phyloP scores from a whole-genome alignment of 768 basidiomycete species.

The Termitomyces sp. region DNA sequence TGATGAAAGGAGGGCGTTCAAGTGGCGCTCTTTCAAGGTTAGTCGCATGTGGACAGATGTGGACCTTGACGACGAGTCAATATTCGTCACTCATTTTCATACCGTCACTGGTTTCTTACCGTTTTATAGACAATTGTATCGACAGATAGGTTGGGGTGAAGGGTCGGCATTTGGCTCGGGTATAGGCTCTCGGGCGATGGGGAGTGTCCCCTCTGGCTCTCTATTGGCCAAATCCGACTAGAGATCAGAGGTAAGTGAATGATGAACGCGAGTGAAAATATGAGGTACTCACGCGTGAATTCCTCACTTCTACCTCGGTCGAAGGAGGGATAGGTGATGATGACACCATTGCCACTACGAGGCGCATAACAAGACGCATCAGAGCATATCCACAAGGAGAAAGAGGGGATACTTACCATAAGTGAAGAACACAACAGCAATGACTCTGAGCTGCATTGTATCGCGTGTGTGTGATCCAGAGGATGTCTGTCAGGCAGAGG shows the following conservation, averaged over 20 bases:
- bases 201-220: not conserved
- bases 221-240: not conserved
- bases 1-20: not conserved
- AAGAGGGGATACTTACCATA: constrained; percentile 18
- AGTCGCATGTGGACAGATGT: not conserved
- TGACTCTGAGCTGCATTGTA: constrained; percentile 24
- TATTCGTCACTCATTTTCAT: not conserved
- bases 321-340: constrained; percentile 24
- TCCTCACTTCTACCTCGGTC: constrained; percentile 16
- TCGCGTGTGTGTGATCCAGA: not conserved
- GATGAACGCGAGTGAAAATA: not conserved
- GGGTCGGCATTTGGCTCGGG: constrained; percentile 4
- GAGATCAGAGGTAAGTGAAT: not conserved
- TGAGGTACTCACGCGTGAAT: not conserved
- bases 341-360: constrained; percentile 13
- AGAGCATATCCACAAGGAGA: not conserved
- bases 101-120: not conserved
- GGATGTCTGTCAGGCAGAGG: not conserved
- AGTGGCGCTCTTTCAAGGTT: not conserved
- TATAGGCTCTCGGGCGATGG: constrained; percentile 9
- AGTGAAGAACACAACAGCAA: constrained; percentile 19
- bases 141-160: constrained; percentile 11
- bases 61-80: not conserved
- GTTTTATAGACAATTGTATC: constrained; percentile 9
- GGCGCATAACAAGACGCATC: constrained; percentile 6